Conservation (phyloP, 495 filamentous ascomycete genomes). For the Ramalina intermedia region DNA sequence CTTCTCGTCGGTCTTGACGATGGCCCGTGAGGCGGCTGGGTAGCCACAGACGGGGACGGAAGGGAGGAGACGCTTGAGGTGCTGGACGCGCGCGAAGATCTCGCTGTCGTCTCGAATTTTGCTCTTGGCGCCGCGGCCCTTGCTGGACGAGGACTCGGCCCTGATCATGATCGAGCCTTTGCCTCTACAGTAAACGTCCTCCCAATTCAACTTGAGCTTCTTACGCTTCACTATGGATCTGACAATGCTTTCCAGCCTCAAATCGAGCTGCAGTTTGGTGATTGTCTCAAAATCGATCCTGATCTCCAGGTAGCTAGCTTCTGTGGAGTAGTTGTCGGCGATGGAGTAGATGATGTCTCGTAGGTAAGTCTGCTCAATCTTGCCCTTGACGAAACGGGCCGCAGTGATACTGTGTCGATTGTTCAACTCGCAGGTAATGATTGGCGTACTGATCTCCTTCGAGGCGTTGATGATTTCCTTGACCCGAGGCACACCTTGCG, state of each 20-base stretch:
- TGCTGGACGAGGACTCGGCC: constrained; percentile 28
- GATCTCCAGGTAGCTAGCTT: constrained; percentile 58
- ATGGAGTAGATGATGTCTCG: constrained; percentile 56
- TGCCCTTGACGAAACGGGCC: constrained; percentile 75
- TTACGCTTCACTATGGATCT: constrained; percentile 58
- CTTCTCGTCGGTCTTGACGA: constrained; percentile 65
- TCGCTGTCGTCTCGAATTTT: constrained; percentile 41
- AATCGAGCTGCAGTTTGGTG: constrained; percentile 59
- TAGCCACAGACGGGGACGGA: constrained; percentile 73
- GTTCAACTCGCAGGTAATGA: constrained; percentile 71
- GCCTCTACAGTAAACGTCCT: constrained; percentile 33
- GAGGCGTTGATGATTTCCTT: constrained; percentile 99
- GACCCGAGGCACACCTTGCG: constrained; percentile 96
- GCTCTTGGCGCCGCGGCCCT: constrained; percentile 36
- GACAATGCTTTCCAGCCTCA: constrained; percentile 53
- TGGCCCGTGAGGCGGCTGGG: constrained; percentile 68
- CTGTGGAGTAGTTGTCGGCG: constrained; percentile 66
- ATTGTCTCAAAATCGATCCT: constrained; percentile 66
- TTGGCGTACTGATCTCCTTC: constrained; percentile 80
- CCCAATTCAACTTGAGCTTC: constrained; percentile 53
- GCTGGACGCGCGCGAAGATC: constrained; percentile 65
- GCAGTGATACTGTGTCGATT: constrained; percentile 53
- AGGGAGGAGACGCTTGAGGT: constrained; percentile 69
- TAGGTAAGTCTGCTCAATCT: constrained; percentile 80
- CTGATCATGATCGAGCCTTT: constrained; percentile 35